A percentile compares a stretch with the other conserved stretches of the same genome.
phyloP scores from a whole-genome alignment of 2,329 filamentous ascomycete species.

The Pseudocercospora fuligena region DNA sequence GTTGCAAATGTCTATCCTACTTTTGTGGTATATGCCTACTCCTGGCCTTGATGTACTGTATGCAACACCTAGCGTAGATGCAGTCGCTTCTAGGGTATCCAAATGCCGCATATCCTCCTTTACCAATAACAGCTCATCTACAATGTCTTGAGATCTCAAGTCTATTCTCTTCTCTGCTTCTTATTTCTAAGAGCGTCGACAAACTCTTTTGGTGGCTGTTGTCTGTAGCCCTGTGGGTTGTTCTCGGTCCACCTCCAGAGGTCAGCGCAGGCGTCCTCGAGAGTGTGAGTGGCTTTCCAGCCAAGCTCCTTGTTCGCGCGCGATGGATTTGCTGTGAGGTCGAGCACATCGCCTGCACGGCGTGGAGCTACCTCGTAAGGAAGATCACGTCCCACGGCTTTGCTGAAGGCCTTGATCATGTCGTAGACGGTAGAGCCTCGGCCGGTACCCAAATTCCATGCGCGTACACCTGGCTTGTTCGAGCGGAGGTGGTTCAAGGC shows the following conservation, averaged over 20 bases:
- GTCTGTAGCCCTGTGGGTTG: constrained; percentile 92
- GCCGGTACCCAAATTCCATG: constrained; percentile 96
- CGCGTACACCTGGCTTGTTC: constrained; percentile 84
- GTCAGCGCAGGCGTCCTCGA: constrained; percentile 92
- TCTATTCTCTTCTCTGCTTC: constrained; percentile 24
- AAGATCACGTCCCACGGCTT: constrained; percentile 82
- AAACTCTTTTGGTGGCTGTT: constrained; percentile 84
- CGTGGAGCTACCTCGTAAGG: constrained; percentile 84
- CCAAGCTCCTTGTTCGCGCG: constrained; percentile 85
- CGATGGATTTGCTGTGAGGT: constrained; percentile 89
- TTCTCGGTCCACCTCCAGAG: constrained; percentile 97
- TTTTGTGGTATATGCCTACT: background rate
- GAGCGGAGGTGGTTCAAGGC: constrained; percentile 89
- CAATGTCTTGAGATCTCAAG: background rate
- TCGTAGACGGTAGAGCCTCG: constrained; percentile 95
- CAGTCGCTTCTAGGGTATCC: constrained; percentile 3
- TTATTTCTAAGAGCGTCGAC: constrained; percentile 58
- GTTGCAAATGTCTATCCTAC: background rate
- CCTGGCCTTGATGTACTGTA: background rate
- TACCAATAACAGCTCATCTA: background rate
- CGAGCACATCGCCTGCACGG: constrained; percentile 86
- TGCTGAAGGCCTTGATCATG: constrained; percentile 93
- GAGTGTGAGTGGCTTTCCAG: constrained; percentile 88
- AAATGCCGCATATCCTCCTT: background rate
- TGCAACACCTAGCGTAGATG: constrained; percentile 3